These are phyloP conservation scores for Boletales sp. DNA, from an alignment of 768 basidiomycete species.

Conservation along the genomic window DNA sequence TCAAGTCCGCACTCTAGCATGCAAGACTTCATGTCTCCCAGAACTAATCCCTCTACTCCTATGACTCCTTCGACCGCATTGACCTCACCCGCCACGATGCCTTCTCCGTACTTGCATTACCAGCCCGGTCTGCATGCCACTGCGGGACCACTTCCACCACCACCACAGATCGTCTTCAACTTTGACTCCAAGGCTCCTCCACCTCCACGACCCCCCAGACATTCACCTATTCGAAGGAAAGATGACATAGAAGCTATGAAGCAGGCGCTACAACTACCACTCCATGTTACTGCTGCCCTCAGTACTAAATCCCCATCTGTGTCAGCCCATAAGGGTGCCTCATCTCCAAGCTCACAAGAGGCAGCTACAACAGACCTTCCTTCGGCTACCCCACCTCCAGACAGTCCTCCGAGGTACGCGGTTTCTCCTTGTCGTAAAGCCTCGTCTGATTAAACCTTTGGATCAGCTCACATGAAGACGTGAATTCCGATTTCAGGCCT, in stretches of 20 bases:
- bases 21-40: conserved; percentile 28
- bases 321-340: conserved; percentile 13
- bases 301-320: conserved; percentile 18
- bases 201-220: conserved; percentile 58
- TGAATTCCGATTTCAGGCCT: conserved; percentile 10
- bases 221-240: conserved; percentile 49
- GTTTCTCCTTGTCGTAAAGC: background rate
- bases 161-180: conserved; percentile 54
- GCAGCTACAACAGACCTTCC: background rate
- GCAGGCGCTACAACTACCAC: conserved; percentile 56
- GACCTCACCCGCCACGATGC: conserved; percentile 24
- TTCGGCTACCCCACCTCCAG: conserved; percentile 1
- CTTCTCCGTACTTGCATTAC: conserved; percentile 52
- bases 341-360: conserved; percentile 30
- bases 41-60: conserved; percentile 21
- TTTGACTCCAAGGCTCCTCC: conserved; percentile 48
- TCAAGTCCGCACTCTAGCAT: conserved; percentile 25
- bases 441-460: background rate
- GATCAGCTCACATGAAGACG: conserved; percentile 24
- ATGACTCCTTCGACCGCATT: conserved; percentile 24
- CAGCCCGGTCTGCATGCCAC: conserved; percentile 67
- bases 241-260: conserved; percentile 56
- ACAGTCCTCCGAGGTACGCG: conserved; percentile 19
- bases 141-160: conserved; percentile 70
- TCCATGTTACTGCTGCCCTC: conserved; percentile 48